These are phyloP conservation scores for Vigna angularis DNA, from an alignment of 306 rosid genomes.

Conservation along the genomic window DNA sequence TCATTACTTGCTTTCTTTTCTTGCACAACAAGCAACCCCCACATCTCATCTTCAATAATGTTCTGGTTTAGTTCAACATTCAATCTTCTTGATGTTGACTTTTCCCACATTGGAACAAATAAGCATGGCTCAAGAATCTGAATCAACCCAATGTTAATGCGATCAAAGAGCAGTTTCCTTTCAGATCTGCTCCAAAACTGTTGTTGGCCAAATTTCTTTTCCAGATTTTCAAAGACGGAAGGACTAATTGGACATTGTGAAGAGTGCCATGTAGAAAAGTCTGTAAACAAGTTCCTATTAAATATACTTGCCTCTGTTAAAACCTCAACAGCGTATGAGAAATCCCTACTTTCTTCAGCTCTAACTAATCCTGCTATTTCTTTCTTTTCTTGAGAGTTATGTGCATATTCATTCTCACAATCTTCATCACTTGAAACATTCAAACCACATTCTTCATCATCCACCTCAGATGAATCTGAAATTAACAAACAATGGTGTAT, in stretches of 20 bases:
- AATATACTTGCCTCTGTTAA: slow-evolving; percentile 63
- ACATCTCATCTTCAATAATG: slow-evolving; percentile 75
- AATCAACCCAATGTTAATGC: slow-evolving; percentile 63
- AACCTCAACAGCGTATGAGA: slow-evolving; percentile 80
- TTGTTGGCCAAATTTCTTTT: slow-evolving; percentile 84
- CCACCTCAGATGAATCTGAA: slow-evolving; percentile 64
- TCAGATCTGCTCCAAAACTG: slow-evolving; percentile 77
- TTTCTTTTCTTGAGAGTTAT: slow-evolving; percentile 45
- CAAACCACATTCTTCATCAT: slow-evolving; percentile 65
- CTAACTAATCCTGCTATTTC: slow-evolving; percentile 47
- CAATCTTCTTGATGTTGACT: slow-evolving; percentile 62
- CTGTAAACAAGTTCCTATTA: slow-evolving; percentile 47
- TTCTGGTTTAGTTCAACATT: slow-evolving; percentile 47
- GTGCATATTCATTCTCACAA: slow-evolving; percentile 48
- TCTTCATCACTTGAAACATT: slow-evolving; percentile 86
- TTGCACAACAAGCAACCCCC: slow-evolving; percentile 65
- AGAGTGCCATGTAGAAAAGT: slow-evolving; percentile 57
- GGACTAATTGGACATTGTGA: slow-evolving; percentile 70
- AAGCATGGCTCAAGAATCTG: slow-evolving; percentile 63
- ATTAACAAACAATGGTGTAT: slow-evolving; percentile 41
- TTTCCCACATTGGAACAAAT: slow-evolving; percentile 62
- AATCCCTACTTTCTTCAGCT: slow-evolving; percentile 72
- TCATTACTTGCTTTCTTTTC: slow-evolving; percentile 62
- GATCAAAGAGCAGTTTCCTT: slow-evolving; percentile 80
- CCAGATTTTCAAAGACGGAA: slow-evolving; percentile 65